phyloP scores from a whole-genome alignment of 2,329 filamentous ascomycete species.

The Teratosphaeria viscida region DNA sequence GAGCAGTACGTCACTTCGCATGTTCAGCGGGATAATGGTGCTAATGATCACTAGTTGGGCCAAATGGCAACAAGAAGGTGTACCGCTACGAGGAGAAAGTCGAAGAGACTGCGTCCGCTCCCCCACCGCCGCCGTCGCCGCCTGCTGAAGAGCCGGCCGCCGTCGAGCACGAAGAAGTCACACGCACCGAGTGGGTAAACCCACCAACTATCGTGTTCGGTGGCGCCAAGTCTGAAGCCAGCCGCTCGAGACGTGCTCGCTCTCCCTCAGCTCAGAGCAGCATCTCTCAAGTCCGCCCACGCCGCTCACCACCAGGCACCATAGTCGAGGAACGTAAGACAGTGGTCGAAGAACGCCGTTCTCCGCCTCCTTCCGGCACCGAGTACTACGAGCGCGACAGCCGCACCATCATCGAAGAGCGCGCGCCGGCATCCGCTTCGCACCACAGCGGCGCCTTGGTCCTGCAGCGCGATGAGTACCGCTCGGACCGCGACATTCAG shows the following conservation, averaged over 20 bases:
- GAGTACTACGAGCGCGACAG: slow-evolving; percentile 20
- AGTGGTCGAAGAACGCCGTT: slow-evolving; percentile 19
- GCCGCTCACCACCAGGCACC: slow-evolving; percentile 13
- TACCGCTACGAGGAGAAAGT: slow-evolving; percentile 26
- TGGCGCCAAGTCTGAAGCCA: slow-evolving; percentile 7
- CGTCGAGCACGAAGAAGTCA: slow-evolving; percentile 23
- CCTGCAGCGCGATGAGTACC: slow-evolving; percentile 35
- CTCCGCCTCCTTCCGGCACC: slow-evolving; percentile 10
- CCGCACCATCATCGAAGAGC: slow-evolving; percentile 22
- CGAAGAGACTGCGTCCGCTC: slow-evolving; percentile 9
- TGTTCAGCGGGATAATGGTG: not conserved
- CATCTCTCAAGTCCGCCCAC: slow-evolving; percentile 14
- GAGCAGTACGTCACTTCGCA: slow-evolving; percentile 24
- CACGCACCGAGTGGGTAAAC: slow-evolving; percentile 30
- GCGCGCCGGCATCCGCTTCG: slow-evolving; percentile 9
- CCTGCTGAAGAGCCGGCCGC: slow-evolving; percentile 8
- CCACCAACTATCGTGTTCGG: slow-evolving; percentile 23
- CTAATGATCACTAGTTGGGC: not conserved
- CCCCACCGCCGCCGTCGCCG: slow-evolving; percentile 7
- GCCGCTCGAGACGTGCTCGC: slow-evolving; percentile 12
- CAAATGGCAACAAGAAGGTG: slow-evolving; percentile 24
- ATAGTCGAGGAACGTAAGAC: slow-evolving; percentile 20
- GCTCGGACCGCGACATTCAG: slow-evolving; percentile 54
- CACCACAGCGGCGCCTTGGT: slow-evolving; percentile 28
- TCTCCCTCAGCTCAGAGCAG: slow-evolving; percentile 18